phyloP scores from a whole-genome alignment of 179 eudicot genomes.

The Sideroxylon spinosum region DNA sequence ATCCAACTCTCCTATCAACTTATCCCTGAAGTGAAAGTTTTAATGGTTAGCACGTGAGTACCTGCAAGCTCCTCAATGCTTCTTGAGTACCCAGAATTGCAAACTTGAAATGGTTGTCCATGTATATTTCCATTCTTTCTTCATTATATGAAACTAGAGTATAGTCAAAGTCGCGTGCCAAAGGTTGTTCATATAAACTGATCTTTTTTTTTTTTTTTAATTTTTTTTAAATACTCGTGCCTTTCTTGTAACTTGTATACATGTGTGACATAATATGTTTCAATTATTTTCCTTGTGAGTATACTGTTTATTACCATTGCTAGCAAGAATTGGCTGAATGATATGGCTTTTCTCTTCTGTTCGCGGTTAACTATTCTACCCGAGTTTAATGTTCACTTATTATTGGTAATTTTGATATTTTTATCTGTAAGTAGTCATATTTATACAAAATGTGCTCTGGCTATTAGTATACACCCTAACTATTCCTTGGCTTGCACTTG shows the following conservation, averaged over 20 bases:
- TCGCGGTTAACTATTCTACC: neutral
- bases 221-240: neutral
- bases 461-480: neutral
- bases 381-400: neutral
- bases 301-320: neutral
- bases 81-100: neutral
- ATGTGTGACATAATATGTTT: neutral
- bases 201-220: neutral
- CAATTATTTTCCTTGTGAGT: neutral
- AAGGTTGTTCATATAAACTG: slow-evolving; percentile 1
- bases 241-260: neutral
- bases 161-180: neutral
- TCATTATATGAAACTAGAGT: slow-evolving; percentile 8
- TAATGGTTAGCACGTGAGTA: neutral
- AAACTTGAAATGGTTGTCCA: neutral
- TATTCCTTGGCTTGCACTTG: neutral
- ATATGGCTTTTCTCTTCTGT: neutral
- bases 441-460: neutral
- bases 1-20: slow-evolving; percentile 7
- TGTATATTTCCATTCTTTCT: slow-evolving; percentile 12
- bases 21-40: neutral
- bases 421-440: neutral
- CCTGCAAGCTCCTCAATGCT: neutral
- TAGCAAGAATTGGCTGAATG: neutral
- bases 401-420: slow-evolving; percentile 2